Evolutionary conservation across 1,284 basidiomycete genomes (phyloP).

Genomic region (Ustilago xerochloae): DNA sequence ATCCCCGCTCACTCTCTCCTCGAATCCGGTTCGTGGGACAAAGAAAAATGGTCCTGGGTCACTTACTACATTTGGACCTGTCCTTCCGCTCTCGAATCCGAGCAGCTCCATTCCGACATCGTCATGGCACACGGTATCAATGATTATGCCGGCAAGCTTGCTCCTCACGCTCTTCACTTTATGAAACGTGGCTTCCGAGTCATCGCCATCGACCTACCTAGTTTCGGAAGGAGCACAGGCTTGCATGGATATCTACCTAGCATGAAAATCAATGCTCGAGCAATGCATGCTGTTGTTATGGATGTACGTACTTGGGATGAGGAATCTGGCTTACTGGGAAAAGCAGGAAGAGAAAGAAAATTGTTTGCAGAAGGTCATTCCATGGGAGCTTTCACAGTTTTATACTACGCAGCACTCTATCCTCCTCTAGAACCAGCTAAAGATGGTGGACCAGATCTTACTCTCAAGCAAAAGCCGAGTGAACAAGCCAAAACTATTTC

Average conservation of each 20-base stretch:
- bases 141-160: conserved; percentile 67
- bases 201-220: conserved; percentile 71
- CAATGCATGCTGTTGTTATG: conserved; percentile 70
- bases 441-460: conserved; percentile 40
- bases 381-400: conserved; percentile 70
- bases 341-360: conserved; percentile 52
- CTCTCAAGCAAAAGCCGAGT: conserved; percentile 34
- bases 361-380: conserved; percentile 69
- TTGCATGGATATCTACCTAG: conserved; percentile 71
- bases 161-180: conserved; percentile 70
- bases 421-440: conserved; percentile 47
- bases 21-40: conserved; percentile 40
- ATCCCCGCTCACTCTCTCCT: conserved; percentile 43
- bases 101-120: conserved; percentile 55
- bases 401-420: conserved; percentile 65
- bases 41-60: conserved; percentile 48
- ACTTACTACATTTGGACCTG: conserved; percentile 63
- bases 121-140: conserved; percentile 65
- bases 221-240: conserved; percentile 69
- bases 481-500: conserved; percentile 29
- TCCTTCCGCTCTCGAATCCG: conserved; percentile 35
- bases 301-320: conserved; percentile 67
- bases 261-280: conserved; percentile 69
- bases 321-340: conserved; percentile 22
- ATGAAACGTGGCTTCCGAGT: conserved; percentile 71